Base-by-base conservation (phyloP, 257 asterid genomes). In the Ehretia macrophylla region DNA sequence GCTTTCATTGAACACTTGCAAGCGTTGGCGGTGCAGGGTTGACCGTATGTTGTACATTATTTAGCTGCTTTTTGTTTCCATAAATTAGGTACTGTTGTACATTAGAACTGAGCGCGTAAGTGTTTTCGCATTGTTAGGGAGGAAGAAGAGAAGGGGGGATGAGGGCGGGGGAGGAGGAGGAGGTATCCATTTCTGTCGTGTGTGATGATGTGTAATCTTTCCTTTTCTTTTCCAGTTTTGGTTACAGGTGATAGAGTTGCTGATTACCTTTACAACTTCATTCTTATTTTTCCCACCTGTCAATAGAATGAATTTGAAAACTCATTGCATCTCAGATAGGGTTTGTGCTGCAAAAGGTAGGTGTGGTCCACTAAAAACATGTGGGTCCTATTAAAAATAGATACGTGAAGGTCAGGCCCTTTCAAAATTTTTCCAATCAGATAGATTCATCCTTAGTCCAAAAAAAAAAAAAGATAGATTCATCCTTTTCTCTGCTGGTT, bases 1-100 rank as follows among this genome's bases (percentile, higher is more conserved):
- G 90, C 77, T 5, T 92, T 92, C 62, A 78, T 84, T 19, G 95
- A 88, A 64, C 87, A 78, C 71, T 84, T 92, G 87, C 96, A 86
- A 68, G 77, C 75, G 3, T 73, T 92, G 75, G 99, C 99, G 32
- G 99, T 92, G 71, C 95, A 85, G 77, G 97, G 96, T 35, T 92
- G 56, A 70, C 22, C 20, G 55, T 14, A 20, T 17, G 55, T 72
- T 63, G 54, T 44, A 35, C 39, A 45, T 23, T 68, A 44, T 55
- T 45, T 57, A 61, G 49, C 18, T 46, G 66, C 37, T 50, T 56
- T 48, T 8, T 52, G 60, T 68, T 20, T 18, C 63, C 35, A 17
- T 42, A 27, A 42, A 46, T 17, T 1, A 51, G n/a, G 20, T 20
- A 22, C 66, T 54, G 16, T 65, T 68, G 65, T 68, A 64, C 63